These are phyloP conservation scores for Saccharomycopsis guyanensis DNA, from an alignment of 805 yeast genomes.

Conservation along the genomic window DNA sequence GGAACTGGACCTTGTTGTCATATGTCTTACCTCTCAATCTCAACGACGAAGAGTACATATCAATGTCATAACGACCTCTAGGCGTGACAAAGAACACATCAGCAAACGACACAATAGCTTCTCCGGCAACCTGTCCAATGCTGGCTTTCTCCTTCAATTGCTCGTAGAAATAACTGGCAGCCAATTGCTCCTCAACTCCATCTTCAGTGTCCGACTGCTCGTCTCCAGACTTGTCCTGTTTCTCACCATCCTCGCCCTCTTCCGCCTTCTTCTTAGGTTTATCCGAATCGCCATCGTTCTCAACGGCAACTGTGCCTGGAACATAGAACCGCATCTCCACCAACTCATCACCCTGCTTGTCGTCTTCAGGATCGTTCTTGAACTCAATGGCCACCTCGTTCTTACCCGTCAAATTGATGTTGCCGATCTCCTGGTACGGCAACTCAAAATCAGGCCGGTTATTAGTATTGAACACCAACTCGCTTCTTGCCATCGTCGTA, in stretches of 20 bases:
- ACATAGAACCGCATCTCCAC: slow-evolving; percentile 91
- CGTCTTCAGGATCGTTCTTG: slow-evolving; percentile 44
- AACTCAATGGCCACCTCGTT: slow-evolving; percentile 91
- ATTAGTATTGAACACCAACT: slow-evolving; percentile 75
- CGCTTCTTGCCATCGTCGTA: slow-evolving; percentile 86
- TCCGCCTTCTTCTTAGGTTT: slow-evolving; percentile 27
- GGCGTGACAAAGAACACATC: slow-evolving; percentile 93
- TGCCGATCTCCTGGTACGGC: slow-evolving; percentile 72
- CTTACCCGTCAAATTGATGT: slow-evolving; percentile 84
- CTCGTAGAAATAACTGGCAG: slow-evolving; percentile 84
- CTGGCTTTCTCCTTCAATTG: slow-evolving; percentile 88
- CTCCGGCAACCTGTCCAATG: slow-evolving; percentile 90
- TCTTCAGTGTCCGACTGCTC: slow-evolving; percentile 27
- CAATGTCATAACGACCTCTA: slow-evolving; percentile 97
- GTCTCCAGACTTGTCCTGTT: slow-evolving; percentile 28
- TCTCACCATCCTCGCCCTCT: slow-evolving; percentile 28
- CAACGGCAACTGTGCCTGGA: slow-evolving; percentile 67
- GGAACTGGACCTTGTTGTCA: slow-evolving; percentile 89
- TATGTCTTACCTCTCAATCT: slow-evolving; percentile 95
- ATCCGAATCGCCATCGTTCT: slow-evolving; percentile 39
- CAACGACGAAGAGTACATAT: slow-evolving; percentile 79
- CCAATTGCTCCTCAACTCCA: slow-evolving; percentile 42
- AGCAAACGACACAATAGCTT: slow-evolving; percentile 86
- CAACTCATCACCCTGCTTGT: slow-evolving; percentile 77
- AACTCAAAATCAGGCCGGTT: slow-evolving; percentile 88